Conservation (phyloP, 139 green algal genomes). For the Coelastrella sp. region DNA sequence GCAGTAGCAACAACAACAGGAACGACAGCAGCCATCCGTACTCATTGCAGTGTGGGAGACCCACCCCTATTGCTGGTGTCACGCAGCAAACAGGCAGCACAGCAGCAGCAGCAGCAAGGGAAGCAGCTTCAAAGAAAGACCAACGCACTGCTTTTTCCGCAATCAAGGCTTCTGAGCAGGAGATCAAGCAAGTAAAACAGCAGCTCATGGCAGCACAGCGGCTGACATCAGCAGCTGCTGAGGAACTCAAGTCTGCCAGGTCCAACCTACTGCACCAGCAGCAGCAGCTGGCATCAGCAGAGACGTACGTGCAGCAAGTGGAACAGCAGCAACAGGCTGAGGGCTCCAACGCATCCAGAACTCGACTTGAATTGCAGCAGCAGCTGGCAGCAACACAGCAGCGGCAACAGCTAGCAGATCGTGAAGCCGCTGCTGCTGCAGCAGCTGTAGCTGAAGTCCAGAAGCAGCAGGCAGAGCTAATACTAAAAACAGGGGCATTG, state of each 20-base stretch:
- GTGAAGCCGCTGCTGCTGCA: background rate
- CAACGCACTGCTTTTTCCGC: too few species aligned
- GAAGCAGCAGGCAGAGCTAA: background rate
- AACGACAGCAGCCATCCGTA: slow-evolving; percentile 30
- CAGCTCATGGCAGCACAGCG: slow-evolving; percentile 3
- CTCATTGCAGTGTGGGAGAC: background rate
- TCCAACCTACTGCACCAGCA: background rate
- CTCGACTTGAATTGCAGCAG: slow-evolving; percentile 19
- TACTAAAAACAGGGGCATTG: background rate
- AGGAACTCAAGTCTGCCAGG: background rate
- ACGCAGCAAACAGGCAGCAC: background rate
- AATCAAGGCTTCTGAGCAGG: too few species aligned
- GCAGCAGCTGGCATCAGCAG: slow-evolving; percentile 9
- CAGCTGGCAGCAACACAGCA: background rate
- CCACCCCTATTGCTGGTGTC: background rate
- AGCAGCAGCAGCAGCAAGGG: background rate
- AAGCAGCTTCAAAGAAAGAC: slow-evolving; percentile 20
- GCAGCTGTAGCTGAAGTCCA: background rate
- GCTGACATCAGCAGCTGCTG: background rate
- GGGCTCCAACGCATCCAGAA: background rate
- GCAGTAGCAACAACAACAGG: background rate
- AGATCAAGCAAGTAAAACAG: too few species aligned
- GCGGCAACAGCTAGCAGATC: background rate
- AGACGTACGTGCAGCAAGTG: background rate
- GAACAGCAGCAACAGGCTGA: background rate